Evolutionary conservation across 2,329 filamentous ascomycete species (phyloP), one percentile per base, ranked within the genome.

Genomic region (Phoma sp.): DNA sequence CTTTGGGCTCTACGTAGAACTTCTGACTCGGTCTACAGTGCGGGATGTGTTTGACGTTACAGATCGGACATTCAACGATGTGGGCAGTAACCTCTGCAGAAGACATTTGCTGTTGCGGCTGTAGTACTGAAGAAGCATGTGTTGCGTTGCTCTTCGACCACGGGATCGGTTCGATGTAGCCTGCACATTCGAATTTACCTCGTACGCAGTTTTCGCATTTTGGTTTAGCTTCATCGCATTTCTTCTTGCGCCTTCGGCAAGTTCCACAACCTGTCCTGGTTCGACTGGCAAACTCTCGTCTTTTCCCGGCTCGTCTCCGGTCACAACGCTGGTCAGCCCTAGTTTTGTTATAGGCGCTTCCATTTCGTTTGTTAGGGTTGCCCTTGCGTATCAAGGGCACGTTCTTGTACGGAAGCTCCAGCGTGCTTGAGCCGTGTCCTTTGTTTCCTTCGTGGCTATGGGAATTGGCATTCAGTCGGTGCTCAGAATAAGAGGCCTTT

Each of bases 261-360:
- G 93, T 98, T 76, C 96, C 86, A 74, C 93, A 98, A 26, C 93
- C 92, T 9, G 93, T 97, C 78, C 98, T 98, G 17, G 93, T 97
- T 54, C 93, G 85, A 75, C 97, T 96, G 78, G 92, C 96, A 69
- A 97, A 98, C 68, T 91, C 91, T 59, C 75, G 62, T 52, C 76
- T 76, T 25, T 74, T 64, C 3, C 43, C 51, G 18, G 28, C 32
- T 51, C 73, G 75, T 38, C 71, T 78, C 28, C 79, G 76, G 42
- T 82, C 77, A 11, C 80, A 76, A 53, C 83, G 80, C 37, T 76
- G 78, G 38, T 73, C 73, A 65, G 72, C 66, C 71, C 68, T 60
- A 68, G 77, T 63, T 65, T 71, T 65, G 74, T 79, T 83, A 51
- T 64, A 68, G 2, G 64, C 60, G 34, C 49, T 60, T 26, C 58